phyloP scores from a whole-genome alignment of 75 land plant species.

The Azolla pinnata region DNA sequence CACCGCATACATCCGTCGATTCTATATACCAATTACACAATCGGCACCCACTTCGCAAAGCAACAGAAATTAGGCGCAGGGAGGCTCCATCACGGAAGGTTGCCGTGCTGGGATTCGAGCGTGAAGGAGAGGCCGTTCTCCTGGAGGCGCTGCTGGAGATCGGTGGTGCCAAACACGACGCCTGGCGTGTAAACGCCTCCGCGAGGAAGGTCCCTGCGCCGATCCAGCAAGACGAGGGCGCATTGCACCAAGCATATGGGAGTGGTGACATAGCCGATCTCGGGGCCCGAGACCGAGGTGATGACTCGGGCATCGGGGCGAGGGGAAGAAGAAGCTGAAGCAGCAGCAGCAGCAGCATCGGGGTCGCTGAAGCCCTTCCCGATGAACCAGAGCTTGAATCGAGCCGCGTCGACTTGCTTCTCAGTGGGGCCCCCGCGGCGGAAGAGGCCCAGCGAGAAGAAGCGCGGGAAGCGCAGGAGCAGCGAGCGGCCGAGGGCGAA shows the following conservation, averaged over 20 bases:
- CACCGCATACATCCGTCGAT: too few relatives aligned
- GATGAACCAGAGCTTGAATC: constrained; percentile 81
- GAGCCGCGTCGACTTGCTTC: constrained; percentile 62
- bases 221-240: constrained; percentile 55
- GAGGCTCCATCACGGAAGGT: too few relatives aligned
- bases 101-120: too few relatives aligned
- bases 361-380: constrained; percentile 72
- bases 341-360: constrained; percentile 15
- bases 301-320: constrained; percentile 57
- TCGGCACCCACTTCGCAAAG: too few relatives aligned
- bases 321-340: constrained; percentile 1
- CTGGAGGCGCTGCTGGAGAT: constrained; percentile 63
- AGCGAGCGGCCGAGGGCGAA: constrained; percentile 57
- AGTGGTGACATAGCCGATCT: constrained; percentile 81
- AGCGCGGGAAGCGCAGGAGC: constrained; percentile 63
- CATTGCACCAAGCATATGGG: constrained; percentile 84
- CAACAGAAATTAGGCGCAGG: too few relatives aligned
- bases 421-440: constrained; percentile 71
- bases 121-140: constrained; percentile 82
- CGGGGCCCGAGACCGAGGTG: constrained; percentile 86
- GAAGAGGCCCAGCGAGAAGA: constrained; percentile 68
- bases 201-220: constrained; percentile 55
- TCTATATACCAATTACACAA: too few relatives aligned
- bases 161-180: constrained; percentile 74
- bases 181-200: constrained; percentile 91